These are phyloP conservation scores for Flammula alnicola DNA, from an alignment of 1,284 basidiomycete genomes.

Conservation along the genomic window DNA sequence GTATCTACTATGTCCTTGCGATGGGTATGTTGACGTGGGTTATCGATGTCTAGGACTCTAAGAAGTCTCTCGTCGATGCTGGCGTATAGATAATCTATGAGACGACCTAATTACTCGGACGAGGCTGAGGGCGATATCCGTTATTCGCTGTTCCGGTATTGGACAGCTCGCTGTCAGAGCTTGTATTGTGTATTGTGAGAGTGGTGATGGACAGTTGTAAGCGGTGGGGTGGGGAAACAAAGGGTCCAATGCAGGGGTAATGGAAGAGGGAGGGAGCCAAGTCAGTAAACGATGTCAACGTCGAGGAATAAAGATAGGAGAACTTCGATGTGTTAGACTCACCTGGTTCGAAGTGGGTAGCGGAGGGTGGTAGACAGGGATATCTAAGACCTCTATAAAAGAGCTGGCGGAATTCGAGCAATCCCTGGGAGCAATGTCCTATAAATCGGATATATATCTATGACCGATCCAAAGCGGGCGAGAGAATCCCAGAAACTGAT, in stretches of 20 bases:
- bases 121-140: too few relatives aligned
- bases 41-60: constrained; percentile 13
- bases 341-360: not conserved
- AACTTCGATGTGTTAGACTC: too few relatives aligned
- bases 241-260: constrained; percentile 8
- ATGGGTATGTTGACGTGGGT: not conserved
- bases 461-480: constrained; percentile 4
- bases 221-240: constrained; percentile 5
- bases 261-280: too few relatives aligned
- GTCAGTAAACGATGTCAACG: not conserved
- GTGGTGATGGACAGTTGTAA: not conserved
- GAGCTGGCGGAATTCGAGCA: not conserved
- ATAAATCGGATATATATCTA: constrained; percentile 8
- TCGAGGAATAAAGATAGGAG: not conserved
- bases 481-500: constrained; percentile 5
- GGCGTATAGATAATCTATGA: constrained; percentile 12
- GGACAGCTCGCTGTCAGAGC: not conserved
- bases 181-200: not conserved
- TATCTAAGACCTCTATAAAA: not conserved
- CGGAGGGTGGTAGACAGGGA: not conserved
- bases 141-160: too few relatives aligned
- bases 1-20: too few relatives aligned
- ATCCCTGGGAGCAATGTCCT: constrained; percentile 6
- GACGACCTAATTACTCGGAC: not conserved
- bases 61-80: not conserved